Percentiles rank a stretch among this genome's conserved stretches.
Evolutionary conservation across 2,329 filamentous ascomycete species (phyloP).

Genomic region (Claviceps capensis): DNA sequence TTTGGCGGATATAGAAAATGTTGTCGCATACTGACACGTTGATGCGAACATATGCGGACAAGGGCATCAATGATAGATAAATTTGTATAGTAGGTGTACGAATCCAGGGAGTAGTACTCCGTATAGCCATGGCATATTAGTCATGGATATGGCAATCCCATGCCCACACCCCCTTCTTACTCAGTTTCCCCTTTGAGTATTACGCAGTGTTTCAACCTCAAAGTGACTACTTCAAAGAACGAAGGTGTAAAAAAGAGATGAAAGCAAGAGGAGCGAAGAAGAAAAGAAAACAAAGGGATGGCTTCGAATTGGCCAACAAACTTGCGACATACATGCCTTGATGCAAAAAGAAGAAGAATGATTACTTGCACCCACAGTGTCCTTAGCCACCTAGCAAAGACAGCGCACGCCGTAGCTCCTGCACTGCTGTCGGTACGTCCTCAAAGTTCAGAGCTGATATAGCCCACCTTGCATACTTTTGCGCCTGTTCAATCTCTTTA

Average conservation of each 20-base stretch:
- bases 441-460: slow-evolving; percentile 96
- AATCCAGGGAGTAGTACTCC: neutral
- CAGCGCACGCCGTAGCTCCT: slow-evolving; percentile 67
- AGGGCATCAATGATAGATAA: neutral
- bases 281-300: no score
- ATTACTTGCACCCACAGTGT: no score
- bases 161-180: no score
- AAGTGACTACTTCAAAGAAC: no score
- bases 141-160: neutral
- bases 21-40: slow-evolving; percentile 3
- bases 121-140: neutral
- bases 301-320: no score
- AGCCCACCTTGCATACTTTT: slow-evolving; percentile 95
- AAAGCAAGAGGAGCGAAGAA: no score
- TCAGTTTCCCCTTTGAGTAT: no score
- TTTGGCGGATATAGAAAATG: slow-evolving; percentile 1
- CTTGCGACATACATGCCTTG: no score
- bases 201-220: no score
- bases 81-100: slow-evolving; percentile 6
- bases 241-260: no score
- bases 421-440: slow-evolving; percentile 79
- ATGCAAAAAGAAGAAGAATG: no score
- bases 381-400: slow-evolving; percentile 46
- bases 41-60: neutral
- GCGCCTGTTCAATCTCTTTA: slow-evolving; percentile 61